phyloP scores from a whole-genome alignment of 345 rosid species.

The Mallotus nudiflorus region DNA sequence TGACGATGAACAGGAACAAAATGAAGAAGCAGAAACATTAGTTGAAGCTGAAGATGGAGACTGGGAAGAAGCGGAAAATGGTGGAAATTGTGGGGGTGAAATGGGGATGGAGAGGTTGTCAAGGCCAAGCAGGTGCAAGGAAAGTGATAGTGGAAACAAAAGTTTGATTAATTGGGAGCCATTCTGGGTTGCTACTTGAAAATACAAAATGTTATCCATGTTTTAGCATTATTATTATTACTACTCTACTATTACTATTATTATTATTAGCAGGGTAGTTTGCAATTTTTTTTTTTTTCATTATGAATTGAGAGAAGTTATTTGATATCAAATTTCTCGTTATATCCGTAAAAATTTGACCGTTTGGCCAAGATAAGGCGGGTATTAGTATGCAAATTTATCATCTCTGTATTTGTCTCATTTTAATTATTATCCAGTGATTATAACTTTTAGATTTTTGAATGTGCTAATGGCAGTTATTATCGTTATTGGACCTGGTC shows the following conservation, averaged over 20 bases:
- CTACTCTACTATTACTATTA: not conserved
- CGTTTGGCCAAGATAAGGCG: too few relatives aligned
- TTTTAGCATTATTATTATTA: not conserved
- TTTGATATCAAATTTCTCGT: too few relatives aligned
- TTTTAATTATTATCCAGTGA: not conserved
- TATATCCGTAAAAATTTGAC: too few relatives aligned
- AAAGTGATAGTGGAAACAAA: constrained; percentile 18
- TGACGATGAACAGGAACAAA: not conserved
- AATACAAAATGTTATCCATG: not conserved
- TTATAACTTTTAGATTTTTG: not conserved
- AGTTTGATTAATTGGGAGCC: constrained; percentile 13
- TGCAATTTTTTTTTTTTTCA: too few relatives aligned
- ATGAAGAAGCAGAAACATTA: constrained; percentile 12
- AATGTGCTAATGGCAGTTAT: constrained; percentile 23
- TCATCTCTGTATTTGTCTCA: too few relatives aligned
- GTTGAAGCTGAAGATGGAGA: not conserved
- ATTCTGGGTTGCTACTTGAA: constrained; percentile 23
- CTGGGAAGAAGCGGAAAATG: not conserved
- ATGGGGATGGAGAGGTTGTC: constrained; percentile 13
- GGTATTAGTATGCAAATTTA: too few relatives aligned
- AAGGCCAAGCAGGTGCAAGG: constrained; percentile 16
- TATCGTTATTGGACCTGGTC: constrained; percentile 18
- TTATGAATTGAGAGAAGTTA: too few relatives aligned
- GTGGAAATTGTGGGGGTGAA: constrained; percentile 9
- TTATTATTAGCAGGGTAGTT: not conserved